Evolutionary conservation across 139 green algal species (phyloP).

Genomic region (Micractinium sp.): DNA sequence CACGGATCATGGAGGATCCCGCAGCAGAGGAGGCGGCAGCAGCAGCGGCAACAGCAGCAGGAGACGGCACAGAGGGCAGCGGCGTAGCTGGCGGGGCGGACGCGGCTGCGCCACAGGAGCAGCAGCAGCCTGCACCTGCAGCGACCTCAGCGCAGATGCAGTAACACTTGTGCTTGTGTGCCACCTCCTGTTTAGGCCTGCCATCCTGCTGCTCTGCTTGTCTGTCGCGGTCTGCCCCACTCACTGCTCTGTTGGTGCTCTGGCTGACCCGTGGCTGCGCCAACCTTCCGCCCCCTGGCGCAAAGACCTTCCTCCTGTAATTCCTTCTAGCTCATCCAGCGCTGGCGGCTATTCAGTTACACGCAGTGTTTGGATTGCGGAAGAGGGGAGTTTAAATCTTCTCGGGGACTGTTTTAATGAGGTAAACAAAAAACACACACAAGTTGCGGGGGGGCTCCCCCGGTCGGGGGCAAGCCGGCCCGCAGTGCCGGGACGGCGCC

Average conservation of each 20-base stretch:
- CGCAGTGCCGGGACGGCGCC: too few relatives aligned
- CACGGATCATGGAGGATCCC: constrained; percentile 34
- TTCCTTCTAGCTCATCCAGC: too few relatives aligned
- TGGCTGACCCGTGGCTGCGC: too few relatives aligned
- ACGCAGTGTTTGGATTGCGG: neutral
- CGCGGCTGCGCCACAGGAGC: neutral
- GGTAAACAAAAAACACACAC: constrained; percentile 22
- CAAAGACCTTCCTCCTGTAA: too few relatives aligned
- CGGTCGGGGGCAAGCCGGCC: neutral
- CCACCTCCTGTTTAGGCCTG: neutral
- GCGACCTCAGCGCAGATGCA: neutral
- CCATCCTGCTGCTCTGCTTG: neutral
- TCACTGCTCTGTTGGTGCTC: too few relatives aligned
- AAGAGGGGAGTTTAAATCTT: constrained; percentile 17
- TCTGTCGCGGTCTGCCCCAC: too few relatives aligned
- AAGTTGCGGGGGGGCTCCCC: neutral
- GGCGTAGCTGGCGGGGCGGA: neutral
- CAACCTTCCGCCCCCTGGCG: too few relatives aligned
- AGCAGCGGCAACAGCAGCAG: neutral
- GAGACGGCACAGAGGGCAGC: neutral
- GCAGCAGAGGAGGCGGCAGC: neutral
- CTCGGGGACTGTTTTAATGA: neutral
- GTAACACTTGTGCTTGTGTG: neutral
- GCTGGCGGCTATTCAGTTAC: constrained; percentile 8
- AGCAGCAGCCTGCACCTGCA: neutral